These are phyloP conservation scores for Tremella mesenterica DNA, from an alignment of 768 basidiomycete genomes.

Conservation along the genomic window DNA sequence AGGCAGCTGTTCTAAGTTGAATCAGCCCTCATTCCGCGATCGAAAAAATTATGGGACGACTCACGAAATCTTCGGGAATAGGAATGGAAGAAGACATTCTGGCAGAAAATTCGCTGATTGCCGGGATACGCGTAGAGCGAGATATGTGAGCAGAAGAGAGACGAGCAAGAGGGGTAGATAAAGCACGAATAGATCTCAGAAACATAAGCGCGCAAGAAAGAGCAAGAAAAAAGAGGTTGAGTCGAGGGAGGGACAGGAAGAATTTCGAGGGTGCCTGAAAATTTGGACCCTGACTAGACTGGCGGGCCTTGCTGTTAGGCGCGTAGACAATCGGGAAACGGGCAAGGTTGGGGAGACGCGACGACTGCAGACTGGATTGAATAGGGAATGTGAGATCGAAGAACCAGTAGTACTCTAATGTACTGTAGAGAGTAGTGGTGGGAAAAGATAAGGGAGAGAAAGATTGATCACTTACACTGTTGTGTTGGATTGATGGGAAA, in stretches of 20 bases:
- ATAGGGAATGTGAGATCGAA: no score
- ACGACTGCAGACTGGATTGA: no score
- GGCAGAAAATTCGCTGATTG: constrained; percentile 11
- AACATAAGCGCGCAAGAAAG: not conserved
- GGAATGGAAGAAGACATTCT: constrained; percentile 45
- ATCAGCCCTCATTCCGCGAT: not conserved
- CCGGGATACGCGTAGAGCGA: not conserved
- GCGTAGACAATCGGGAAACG: no score
- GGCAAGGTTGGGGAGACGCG: no score
- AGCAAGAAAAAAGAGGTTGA: not conserved
- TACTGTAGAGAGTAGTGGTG: no score
- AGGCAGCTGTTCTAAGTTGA: constrained; percentile 71
- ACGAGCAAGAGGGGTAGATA: no score
- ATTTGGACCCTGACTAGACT: no score
- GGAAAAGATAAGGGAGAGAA: no score
- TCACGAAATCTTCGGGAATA: constrained; percentile 47
- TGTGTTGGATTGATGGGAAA: no score
- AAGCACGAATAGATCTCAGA: not conserved
- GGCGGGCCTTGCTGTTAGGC: no score
- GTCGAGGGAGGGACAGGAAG: not conserved
- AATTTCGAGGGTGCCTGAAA: not conserved
- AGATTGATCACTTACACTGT: no score
- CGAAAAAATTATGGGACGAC: constrained; percentile 5
- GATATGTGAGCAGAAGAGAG: not conserved
- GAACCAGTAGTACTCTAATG: no score